A percentile compares a stretch with the other conserved stretches of the same genome.
Evolutionary conservation across 2,329 filamentous ascomycete genomes (phyloP).

Genomic region (Colletotrichum endophyticum): DNA sequence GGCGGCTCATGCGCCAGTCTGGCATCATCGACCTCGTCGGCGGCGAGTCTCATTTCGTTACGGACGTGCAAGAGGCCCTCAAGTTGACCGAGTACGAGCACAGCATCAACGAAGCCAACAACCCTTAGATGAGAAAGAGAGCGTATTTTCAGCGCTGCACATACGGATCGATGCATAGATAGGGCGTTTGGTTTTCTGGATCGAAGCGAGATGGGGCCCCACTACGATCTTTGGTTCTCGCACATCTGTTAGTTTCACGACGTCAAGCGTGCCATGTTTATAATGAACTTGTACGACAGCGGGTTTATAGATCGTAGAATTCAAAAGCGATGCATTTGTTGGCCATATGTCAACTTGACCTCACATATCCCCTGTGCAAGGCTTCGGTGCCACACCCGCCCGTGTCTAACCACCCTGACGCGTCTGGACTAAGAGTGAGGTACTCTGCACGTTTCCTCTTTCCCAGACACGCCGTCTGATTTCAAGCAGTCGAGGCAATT

Average conservation of each 20-base stretch:
- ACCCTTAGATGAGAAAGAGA: not conserved
- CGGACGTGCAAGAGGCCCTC: conserved; percentile 84
- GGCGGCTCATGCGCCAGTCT: conserved; percentile 74
- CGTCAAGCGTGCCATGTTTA: not conserved
- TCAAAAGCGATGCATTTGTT: not conserved
- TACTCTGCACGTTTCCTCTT: not conserved
- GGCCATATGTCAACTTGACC: not conserved
- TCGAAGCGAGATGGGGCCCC: not conserved
- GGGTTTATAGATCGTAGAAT: not conserved
- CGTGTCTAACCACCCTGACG: not conserved
- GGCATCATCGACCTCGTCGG: conserved; percentile 88
- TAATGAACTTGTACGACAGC: not conserved
- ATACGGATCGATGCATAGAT: not conserved
- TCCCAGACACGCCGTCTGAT: not conserved
- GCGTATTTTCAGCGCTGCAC: not conserved
- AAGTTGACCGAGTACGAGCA: conserved; percentile 78
- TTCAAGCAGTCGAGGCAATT: conserved; percentile 22
- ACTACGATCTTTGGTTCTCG: not conserved
- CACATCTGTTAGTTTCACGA: not conserved
- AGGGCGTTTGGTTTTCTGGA: conserved; percentile 11
- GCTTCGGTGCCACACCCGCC: not conserved
- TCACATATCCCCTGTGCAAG: not conserved
- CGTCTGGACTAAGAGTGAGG: not conserved
- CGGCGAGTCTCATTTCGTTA: conserved; percentile 78
- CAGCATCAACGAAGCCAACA: conserved; percentile 30